These are phyloP conservation scores for Neoboletus subvelutipes DNA, from an alignment of 768 basidiomycete genomes.

Conservation along the genomic window DNA sequence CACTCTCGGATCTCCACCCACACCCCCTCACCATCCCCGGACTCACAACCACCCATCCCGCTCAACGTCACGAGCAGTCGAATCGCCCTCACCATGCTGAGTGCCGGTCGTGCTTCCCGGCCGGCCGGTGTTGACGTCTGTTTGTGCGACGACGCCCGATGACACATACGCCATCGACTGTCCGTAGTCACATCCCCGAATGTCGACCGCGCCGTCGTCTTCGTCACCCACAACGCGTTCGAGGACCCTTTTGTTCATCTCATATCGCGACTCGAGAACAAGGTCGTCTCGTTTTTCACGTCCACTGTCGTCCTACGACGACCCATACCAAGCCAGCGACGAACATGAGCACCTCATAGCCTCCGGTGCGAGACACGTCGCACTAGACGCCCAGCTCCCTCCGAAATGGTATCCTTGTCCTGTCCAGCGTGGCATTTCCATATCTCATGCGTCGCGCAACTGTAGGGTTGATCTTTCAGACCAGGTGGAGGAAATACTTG, in stretches of 20 bases:
- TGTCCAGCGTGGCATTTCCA: not conserved
- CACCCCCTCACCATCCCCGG: not conserved
- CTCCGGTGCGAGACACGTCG: slow-evolving; percentile 40
- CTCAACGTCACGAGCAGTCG: not conserved
- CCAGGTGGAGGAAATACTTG: slow-evolving; percentile 80
- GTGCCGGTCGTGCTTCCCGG: not conserved
- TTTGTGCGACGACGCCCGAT: slow-evolving; percentile 16
- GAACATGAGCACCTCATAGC: slow-evolving; percentile 68
- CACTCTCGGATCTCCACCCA: slow-evolving; percentile 1
- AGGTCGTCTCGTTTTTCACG: slow-evolving; percentile 42
- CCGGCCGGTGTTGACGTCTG: slow-evolving; percentile 23
- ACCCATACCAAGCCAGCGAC: slow-evolving; percentile 44
- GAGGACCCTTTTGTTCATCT: slow-evolving; percentile 89
- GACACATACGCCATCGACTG: slow-evolving; percentile 18
- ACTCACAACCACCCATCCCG: not conserved
- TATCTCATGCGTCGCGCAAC: slow-evolving; percentile 18
- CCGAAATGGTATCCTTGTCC: slow-evolving; percentile 71
- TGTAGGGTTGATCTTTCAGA: slow-evolving; percentile 90
- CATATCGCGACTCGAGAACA: slow-evolving; percentile 79
- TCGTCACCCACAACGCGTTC: slow-evolving; percentile 67
- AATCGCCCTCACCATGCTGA: too few species aligned
- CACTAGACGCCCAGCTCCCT: slow-evolving; percentile 64
- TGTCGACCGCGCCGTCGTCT: slow-evolving; percentile 33
- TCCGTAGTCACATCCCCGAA: slow-evolving; percentile 24
- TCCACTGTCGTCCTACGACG: slow-evolving; percentile 43